Conservation (phyloP, 305 asterid genomes). For the Fraxinus dipetala region DNA sequence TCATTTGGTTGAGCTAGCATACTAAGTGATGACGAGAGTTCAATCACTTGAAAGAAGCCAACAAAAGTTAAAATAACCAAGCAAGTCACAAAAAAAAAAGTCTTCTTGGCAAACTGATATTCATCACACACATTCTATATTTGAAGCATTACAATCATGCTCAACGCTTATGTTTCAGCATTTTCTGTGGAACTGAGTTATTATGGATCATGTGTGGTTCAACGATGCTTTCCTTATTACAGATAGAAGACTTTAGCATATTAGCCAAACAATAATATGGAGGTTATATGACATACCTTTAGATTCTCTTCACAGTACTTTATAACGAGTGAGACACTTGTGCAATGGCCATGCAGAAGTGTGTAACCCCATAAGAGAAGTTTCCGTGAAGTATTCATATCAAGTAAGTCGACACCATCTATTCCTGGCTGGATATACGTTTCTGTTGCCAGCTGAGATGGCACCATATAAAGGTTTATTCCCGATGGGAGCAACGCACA, state of each 20-base stretch:
- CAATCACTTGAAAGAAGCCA: background rate
- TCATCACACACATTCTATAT: background rate
- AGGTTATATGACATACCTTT: constrained; percentile 47
- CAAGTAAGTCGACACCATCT: constrained; percentile 86
- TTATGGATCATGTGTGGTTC: background rate
- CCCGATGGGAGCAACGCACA: constrained; percentile 97
- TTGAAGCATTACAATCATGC: background rate
- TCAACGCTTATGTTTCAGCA: background rate
- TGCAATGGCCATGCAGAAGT: constrained; percentile 75
- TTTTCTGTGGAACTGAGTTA: constrained; percentile 7
- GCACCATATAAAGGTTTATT: constrained; percentile 80
- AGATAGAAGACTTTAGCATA: background rate
- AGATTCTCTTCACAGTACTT: constrained; percentile 85
- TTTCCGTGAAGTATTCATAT: constrained; percentile 92
- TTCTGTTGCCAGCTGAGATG: constrained; percentile 87
- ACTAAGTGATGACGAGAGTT: background rate
- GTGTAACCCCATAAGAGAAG: constrained; percentile 95
- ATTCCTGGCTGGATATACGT: constrained; percentile 89
- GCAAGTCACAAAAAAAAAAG: background rate
- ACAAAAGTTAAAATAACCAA: background rate
- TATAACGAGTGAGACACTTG: constrained; percentile 62
- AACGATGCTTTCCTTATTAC: background rate
- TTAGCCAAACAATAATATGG: constrained; percentile 3
- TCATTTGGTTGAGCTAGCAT: background rate
- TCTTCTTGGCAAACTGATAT: background rate